These are phyloP conservation scores for Podaxis mareebaensis DNA, from an alignment of 768 basidiomycete species.

Conservation along the genomic window DNA sequence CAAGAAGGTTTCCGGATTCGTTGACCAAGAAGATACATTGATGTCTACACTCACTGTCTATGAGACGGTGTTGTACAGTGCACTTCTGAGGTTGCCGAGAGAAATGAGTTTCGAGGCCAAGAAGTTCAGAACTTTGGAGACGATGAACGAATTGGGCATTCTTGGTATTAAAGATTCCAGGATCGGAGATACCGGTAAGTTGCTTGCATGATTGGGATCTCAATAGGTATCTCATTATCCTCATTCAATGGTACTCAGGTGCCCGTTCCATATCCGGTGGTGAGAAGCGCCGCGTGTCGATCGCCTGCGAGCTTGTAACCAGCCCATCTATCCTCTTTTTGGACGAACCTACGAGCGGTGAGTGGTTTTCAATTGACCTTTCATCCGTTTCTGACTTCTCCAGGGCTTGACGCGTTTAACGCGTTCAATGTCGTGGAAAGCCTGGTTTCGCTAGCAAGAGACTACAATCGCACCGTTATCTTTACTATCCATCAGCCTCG, in stretches of 20 bases:
- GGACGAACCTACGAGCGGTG: constrained; percentile 96
- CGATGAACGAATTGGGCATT: constrained; percentile 94
- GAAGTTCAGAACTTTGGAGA: constrained; percentile 91
- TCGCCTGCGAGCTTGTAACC: constrained; percentile 97
- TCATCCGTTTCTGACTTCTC: background rate
- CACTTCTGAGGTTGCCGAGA: constrained; percentile 83
- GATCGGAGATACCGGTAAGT: constrained; percentile 83
- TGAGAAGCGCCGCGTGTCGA: constrained; percentile 94
- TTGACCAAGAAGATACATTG: constrained; percentile 97
- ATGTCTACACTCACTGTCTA: constrained; percentile 98
- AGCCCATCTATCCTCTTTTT: constrained; percentile 95
- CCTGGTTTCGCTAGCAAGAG: constrained; percentile 78
- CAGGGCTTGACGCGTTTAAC: constrained; percentile 93
- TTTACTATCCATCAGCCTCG: constrained; percentile 99
- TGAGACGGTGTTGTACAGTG: constrained; percentile 95
- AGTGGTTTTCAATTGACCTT: constrained; percentile 25
- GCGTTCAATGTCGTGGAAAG: constrained; percentile 93
- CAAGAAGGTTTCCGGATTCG: constrained; percentile 87
- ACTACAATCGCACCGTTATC: constrained; percentile 92
- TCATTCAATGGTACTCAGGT: constrained; percentile 41
- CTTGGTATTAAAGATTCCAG: constrained; percentile 85
- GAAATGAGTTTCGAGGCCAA: constrained; percentile 98
- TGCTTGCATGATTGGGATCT: background rate
- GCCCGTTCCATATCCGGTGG: constrained; percentile 94
- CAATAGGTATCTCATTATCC: background rate